Evolutionary conservation across 192 early-diverging fungal genomes (phyloP).

Genomic region (Coemansia sp.): DNA sequence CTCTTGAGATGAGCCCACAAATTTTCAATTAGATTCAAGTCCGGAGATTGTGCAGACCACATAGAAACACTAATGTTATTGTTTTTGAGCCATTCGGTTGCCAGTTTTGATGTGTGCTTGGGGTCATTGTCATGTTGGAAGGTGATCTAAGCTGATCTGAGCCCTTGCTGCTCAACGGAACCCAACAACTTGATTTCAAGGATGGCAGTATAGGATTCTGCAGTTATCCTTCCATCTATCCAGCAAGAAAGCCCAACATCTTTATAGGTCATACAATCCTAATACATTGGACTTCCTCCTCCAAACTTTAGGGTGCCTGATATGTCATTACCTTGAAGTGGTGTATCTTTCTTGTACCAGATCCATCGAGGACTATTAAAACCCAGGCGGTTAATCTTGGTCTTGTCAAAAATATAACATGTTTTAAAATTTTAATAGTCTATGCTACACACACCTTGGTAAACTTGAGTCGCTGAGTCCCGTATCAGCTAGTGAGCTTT

Average conservation of each 20-base stretch:
- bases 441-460: constrained; percentile 19
- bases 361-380: constrained; percentile 32
- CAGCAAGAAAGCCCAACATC: constrained; percentile 12
- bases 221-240: constrained; percentile 18
- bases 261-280: constrained; percentile 24
- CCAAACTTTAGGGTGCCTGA: constrained; percentile 29
- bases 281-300: constrained; percentile 30
- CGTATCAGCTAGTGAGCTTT: too few species aligned
- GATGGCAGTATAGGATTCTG: background rate
- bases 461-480: constrained; percentile 6
- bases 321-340: constrained; percentile 7
- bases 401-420: constrained; percentile 46
- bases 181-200: background rate
- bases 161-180: constrained; percentile 2
- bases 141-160: constrained; percentile 4
- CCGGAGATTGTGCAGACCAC: constrained; percentile 18
- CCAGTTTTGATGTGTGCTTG: constrained; percentile 14
- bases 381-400: constrained; percentile 38
- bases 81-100: background rate
- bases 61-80: constrained; percentile 7
- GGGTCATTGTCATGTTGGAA: constrained; percentile 34
- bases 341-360: constrained; percentile 8
- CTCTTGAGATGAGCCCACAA: constrained; percentile 4
- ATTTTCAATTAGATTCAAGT: constrained; percentile 15
- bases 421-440: constrained; percentile 33